Evolutionary conservation across 257 asterid genomes (phyloP).

Genomic region (Forsythia viridissima): DNA sequence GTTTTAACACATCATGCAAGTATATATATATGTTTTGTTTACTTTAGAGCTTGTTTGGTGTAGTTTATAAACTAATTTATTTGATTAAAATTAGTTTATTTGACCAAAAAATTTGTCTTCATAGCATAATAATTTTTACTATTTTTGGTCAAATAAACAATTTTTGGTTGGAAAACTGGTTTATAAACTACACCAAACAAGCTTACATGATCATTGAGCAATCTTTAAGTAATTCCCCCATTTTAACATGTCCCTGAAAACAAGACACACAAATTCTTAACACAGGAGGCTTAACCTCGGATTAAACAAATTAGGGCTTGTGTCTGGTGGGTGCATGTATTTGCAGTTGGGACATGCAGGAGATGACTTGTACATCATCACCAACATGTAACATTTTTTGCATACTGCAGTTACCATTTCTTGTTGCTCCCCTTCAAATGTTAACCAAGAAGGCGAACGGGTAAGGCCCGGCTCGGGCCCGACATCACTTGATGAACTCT

Average conservation of each 20-base stretch:
- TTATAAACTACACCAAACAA: no score
- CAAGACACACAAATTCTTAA: slow-evolving; percentile 8
- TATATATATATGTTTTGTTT: no score
- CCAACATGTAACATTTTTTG: slow-evolving; percentile 74
- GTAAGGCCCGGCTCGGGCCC: slow-evolving; percentile 19
- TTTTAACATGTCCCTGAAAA: neutral
- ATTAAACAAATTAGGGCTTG: slow-evolving; percentile 29
- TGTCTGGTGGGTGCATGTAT: slow-evolving; percentile 52
- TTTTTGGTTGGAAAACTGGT: no score
- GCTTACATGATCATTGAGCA: no score
- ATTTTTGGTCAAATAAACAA: no score
- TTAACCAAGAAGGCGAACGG: slow-evolving; percentile 61
- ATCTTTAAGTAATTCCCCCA: no score
- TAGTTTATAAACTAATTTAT: no score
- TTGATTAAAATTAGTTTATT: no score
- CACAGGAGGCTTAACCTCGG: slow-evolving; percentile 40
- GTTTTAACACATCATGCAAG: no score
- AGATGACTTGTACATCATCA: slow-evolving; percentile 67
- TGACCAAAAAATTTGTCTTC: no score
- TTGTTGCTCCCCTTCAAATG: slow-evolving; percentile 56
- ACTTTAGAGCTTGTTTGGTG: no score
- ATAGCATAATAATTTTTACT: no score
- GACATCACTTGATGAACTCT: neutral
- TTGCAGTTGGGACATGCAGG: slow-evolving; percentile 84
- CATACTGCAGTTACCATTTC: slow-evolving; percentile 81